Evolutionary conservation across 352 stramenopile genomes (phyloP).

Genomic region (Vaucheria bursata): DNA sequence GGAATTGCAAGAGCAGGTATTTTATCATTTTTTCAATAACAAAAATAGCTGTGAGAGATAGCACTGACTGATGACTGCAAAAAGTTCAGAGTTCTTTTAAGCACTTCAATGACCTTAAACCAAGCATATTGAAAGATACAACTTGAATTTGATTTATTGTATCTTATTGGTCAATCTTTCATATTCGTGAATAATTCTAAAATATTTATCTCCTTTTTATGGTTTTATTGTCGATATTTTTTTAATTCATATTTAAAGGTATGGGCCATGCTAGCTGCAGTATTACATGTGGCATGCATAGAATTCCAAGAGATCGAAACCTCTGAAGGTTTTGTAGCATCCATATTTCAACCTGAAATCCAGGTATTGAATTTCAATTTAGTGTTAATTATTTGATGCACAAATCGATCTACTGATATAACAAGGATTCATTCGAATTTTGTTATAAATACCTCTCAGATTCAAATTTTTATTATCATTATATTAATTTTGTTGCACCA

Average conservation of each 20-base stretch:
- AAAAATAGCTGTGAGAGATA: neutral
- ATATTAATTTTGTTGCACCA: neutral
- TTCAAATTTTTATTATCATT: neutral
- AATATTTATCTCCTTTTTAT: neutral
- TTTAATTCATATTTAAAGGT: too few relatives aligned
- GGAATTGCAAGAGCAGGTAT: constrained; percentile 17
- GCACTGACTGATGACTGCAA: neutral
- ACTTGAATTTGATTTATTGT: neutral
- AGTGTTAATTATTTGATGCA: neutral
- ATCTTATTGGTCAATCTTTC: neutral
- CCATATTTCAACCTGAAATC: neutral
- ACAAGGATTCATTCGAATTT: neutral
- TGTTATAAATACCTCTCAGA: neutral
- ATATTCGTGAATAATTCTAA: neutral
- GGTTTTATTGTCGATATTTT: too few relatives aligned
- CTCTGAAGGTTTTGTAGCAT: constrained; percentile 20
- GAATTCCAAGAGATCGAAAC: constrained; percentile 48
- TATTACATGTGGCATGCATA: constrained; percentile 55
- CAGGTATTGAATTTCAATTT: neutral
- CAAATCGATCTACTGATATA: neutral
- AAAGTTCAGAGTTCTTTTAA: neutral
- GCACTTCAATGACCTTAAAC: neutral
- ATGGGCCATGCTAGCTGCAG: constrained; percentile 22
- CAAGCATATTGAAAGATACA: neutral
- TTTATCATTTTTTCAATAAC: neutral